phyloP scores from a whole-genome alignment of 768 basidiomycete species.

The Clitopilus passeckerianus region DNA sequence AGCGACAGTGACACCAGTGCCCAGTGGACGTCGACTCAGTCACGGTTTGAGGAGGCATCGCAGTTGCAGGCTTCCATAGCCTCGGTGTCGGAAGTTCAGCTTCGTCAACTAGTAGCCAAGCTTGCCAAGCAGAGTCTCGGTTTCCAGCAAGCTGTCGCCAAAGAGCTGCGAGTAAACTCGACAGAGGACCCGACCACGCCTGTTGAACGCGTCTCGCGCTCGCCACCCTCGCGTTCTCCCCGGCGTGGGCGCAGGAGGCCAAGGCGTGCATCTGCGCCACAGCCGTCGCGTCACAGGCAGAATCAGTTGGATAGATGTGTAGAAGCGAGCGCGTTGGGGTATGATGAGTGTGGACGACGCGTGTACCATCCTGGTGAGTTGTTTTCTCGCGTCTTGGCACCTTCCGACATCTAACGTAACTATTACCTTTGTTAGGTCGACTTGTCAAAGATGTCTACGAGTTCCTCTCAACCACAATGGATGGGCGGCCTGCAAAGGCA shows the following conservation, averaged over 20 bases:
- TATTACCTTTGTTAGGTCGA: conserved; percentile 20
- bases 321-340: conserved; percentile 1
- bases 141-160: conserved; percentile 32
- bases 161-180: conserved; percentile 23
- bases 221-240: conserved; percentile 5
- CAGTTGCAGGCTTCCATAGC: conserved; percentile 23
- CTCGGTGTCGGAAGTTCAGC: conserved; percentile 26
- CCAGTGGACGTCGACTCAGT: not conserved
- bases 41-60: not conserved
- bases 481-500: conserved; percentile 23
- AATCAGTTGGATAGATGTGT: not conserved
- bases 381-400: not conserved
- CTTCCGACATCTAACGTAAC: not conserved
- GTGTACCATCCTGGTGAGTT: conserved; percentile 34
- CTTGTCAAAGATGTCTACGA: conserved; percentile 34
- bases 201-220: conserved; percentile 11
- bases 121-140: conserved; percentile 27
- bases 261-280: conserved; percentile 2
- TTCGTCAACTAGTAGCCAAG: conserved; percentile 33
- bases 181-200: conserved; percentile 7
- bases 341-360: conserved; percentile 7
- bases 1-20: conserved; percentile 5
- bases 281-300: not conserved
- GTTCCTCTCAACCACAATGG: conserved; percentile 31
- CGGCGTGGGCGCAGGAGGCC: conserved; percentile 10